A percentile compares a stretch with the other conserved stretches of the same genome.
phyloP scores from a whole-genome alignment of 2,329 filamentous ascomycete genomes.

The Thielaviopsis populi region DNA sequence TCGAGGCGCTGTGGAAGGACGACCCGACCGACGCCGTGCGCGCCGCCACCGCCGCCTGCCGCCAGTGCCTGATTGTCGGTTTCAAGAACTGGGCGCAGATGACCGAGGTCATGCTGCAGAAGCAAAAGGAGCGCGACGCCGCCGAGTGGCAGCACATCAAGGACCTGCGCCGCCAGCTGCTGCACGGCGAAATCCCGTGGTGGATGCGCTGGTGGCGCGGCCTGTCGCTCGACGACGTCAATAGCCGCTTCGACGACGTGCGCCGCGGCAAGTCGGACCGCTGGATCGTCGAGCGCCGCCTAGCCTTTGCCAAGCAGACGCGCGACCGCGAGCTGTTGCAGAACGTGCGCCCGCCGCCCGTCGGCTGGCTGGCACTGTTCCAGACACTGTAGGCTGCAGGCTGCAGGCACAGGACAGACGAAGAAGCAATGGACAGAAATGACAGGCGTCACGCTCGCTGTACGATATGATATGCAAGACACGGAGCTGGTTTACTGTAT shows the following conservation, averaged over 20 bases:
- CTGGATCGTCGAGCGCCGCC: constrained; percentile 35
- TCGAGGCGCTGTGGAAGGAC: constrained; percentile 26
- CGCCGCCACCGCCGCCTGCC: constrained; percentile 42
- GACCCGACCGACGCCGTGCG: constrained; percentile 19
- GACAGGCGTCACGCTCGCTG: no score
- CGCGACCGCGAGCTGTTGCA: constrained; percentile 39
- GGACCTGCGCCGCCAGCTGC: constrained; percentile 21
- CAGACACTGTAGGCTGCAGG: not conserved
- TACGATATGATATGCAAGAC: no score
- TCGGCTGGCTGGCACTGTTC: constrained; percentile 27
- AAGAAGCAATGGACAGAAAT: no score
- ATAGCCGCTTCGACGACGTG: constrained; percentile 22
- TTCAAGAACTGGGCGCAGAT: constrained; percentile 74
- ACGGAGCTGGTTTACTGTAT: not conserved
- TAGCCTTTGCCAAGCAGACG: constrained; percentile 18
- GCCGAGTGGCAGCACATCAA: constrained; percentile 25
- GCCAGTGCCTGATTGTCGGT: constrained; percentile 61
- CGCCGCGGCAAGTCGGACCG: constrained; percentile 41
- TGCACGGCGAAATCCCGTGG: constrained; percentile 11
- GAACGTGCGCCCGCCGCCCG: constrained; percentile 28
- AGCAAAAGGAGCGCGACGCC: constrained; percentile 40
- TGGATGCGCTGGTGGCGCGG: constrained; percentile 20
- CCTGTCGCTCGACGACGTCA: constrained; percentile 28
- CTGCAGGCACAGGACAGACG: no score
- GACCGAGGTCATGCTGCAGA: constrained; percentile 32